These are phyloP conservation scores for Cephalotrichum gorgonifer DNA, from an alignment of 2,329 filamentous ascomycete species.

Conservation along the genomic window DNA sequence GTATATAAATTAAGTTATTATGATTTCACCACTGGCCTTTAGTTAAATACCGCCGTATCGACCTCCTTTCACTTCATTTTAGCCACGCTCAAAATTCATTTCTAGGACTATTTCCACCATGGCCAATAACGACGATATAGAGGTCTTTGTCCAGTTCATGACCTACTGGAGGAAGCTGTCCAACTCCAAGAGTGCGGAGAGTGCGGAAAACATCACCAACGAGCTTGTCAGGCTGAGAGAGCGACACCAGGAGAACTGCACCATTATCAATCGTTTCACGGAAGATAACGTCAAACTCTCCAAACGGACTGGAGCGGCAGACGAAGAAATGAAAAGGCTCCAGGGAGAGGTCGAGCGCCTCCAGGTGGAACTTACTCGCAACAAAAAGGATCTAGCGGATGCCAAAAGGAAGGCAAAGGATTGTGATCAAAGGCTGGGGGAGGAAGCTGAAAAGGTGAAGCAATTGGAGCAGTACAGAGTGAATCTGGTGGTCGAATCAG, in stretches of 20 bases:
- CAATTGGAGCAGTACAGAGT: constrained; percentile 1
- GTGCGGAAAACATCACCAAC: background rate
- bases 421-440: background rate
- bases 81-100: background rate
- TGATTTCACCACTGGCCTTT: background rate
- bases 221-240: background rate
- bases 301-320: background rate
- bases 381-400: background rate
- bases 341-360: background rate
- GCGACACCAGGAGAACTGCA: background rate
- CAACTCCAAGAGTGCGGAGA: background rate
- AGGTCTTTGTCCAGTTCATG: background rate
- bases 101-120: background rate
- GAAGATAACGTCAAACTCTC: background rate
- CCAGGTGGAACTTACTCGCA: too few species aligned
- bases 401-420: background rate
- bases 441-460: background rate
- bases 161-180: background rate
- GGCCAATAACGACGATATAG: background rate
- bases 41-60: background rate
- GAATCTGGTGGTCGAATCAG: background rate
- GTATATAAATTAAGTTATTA: background rate
- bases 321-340: background rate
- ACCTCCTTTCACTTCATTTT: background rate
- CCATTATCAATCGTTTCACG: background rate